These are phyloP conservation scores for Phytophthora hibernalis DNA, from an alignment of 352 stramenopile genomes.

Conservation along the genomic window DNA sequence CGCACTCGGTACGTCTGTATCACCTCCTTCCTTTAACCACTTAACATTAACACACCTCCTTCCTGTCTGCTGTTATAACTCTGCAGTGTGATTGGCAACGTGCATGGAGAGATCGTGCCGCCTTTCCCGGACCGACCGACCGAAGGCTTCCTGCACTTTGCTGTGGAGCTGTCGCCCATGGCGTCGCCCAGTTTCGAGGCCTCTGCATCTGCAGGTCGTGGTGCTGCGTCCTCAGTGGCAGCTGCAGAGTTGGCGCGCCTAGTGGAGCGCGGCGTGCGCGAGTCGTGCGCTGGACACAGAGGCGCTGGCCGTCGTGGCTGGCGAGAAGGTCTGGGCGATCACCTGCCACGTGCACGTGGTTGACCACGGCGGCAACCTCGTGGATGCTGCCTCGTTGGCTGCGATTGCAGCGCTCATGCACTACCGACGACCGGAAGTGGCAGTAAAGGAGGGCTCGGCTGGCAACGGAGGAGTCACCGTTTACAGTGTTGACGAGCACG, in stretches of 20 bases:
- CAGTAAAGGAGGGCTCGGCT: slow-evolving; percentile 44
- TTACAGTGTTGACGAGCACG: slow-evolving; percentile 89
- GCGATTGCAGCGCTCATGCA: slow-evolving; percentile 94
- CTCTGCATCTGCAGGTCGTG: slow-evolving; percentile 42
- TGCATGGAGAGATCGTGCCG: slow-evolving; percentile 85
- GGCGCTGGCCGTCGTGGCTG: slow-evolving; percentile 93
- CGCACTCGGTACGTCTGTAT: slow-evolving; percentile 60
- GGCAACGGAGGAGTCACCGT: slow-evolving; percentile 53
- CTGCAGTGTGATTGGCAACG: slow-evolving; percentile 77
- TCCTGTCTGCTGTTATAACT: neutral
- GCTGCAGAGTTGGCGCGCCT: slow-evolving; percentile 84
- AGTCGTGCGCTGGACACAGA: slow-evolving; percentile 95
- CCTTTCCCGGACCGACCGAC: slow-evolving; percentile 88
- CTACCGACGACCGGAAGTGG: slow-evolving; percentile 93
- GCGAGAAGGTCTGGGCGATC: slow-evolving; percentile 95
- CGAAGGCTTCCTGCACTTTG: slow-evolving; percentile 89
- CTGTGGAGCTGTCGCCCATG: slow-evolving; percentile 87
- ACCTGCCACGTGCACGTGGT: slow-evolving; percentile 92
- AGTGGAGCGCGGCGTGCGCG: slow-evolving; percentile 92
- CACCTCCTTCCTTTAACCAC: neutral
- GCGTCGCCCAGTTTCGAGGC: slow-evolving; percentile 82
- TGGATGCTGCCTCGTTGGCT: slow-evolving; percentile 93
- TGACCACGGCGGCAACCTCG: slow-evolving; percentile 93
- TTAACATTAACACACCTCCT: neutral
- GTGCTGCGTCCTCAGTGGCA: slow-evolving; percentile 52